Conservation (phyloP, 192 early-diverging fungal genomes). For the Chytriomyces sp. region DNA sequence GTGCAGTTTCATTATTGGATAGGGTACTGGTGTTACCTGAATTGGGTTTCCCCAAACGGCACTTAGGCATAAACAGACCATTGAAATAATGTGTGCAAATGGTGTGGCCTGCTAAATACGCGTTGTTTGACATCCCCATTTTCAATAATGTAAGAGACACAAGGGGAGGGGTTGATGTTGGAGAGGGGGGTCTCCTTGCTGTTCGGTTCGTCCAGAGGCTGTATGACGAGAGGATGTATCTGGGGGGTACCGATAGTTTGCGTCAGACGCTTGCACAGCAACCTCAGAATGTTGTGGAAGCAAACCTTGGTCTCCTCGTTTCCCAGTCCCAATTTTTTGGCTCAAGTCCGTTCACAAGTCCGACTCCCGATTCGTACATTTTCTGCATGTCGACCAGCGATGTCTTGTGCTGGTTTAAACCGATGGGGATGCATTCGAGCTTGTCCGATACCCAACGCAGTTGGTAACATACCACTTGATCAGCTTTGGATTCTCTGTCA, state of each 20-base stretch:
- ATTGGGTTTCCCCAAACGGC: no score
- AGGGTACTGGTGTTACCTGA: no score
- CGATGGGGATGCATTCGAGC: conserved; percentile 24
- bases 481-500: neutral
- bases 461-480: neutral
- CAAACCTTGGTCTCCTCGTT: neutral
- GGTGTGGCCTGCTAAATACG: no score
- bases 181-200: conserved; percentile 7
- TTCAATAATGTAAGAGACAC: no score
- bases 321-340: neutral
- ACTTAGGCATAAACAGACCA: no score
- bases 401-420: conserved; percentile 19
- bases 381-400: neutral
- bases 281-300: neutral
- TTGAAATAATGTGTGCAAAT: no score
- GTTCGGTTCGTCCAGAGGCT: neutral
- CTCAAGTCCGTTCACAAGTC: conserved; percentile 1
- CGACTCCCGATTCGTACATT: conserved; percentile 6
- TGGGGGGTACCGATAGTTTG: neutral
- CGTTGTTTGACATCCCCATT: no score
- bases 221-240: conserved; percentile 17
- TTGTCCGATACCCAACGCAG: conserved; percentile 10
- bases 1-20: no score
- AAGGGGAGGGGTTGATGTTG: no score
- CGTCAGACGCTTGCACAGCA: no score